Evolutionary conservation across 495 filamentous ascomycete species (phyloP), one percentile per base, ranked within the genome.

Genomic region (Tricharina praecox): DNA sequence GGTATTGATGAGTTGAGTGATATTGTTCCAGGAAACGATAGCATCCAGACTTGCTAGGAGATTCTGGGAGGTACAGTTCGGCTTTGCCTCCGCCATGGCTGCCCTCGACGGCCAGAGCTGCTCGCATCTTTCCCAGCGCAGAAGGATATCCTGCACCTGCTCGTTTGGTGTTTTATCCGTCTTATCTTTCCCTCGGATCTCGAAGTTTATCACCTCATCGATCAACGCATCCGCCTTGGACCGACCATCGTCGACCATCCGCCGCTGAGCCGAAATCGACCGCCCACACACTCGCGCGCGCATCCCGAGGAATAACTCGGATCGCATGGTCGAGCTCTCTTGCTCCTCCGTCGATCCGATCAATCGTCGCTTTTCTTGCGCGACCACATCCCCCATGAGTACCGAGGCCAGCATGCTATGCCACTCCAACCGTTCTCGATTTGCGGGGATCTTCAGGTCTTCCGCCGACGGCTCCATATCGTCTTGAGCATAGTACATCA

Each of bases 321-420:
- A 72, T 56, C 81, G 84, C 15, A 78, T 73, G 34, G 73, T 70
- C 48, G 82, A 79, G 30, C 75, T 77, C 45, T 78, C 73, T 45
- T 80, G 75, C 44, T 70, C 67, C 52, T 94, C 90, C 5, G 76
- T 70, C 19, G 81, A 75, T 15, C 86, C 90, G 55, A 88, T 85
- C 53, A 97, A 65, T 24, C 90, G 75, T 59, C 93, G 90, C 67
- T 96, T 97, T 67, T 97, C 90, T 63, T 97, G 90, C 52, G 83
- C 82, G 19, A 97, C 88, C 9, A 97, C 92, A 62, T 97, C 90
- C 43, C 90, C 90, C 28, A 87, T 96, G 53, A 97, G 65, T 2
- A 97, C 90, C 1, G 85, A 87, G 23, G 87, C 85, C 32, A 97
- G 68, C 90, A 97, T 97, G 3, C 83, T 81, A 66, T 97, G 88